Evolutionary conservation across 129 eudicot genomes (phyloP).

Genomic region (Flaveria bidentis): DNA sequence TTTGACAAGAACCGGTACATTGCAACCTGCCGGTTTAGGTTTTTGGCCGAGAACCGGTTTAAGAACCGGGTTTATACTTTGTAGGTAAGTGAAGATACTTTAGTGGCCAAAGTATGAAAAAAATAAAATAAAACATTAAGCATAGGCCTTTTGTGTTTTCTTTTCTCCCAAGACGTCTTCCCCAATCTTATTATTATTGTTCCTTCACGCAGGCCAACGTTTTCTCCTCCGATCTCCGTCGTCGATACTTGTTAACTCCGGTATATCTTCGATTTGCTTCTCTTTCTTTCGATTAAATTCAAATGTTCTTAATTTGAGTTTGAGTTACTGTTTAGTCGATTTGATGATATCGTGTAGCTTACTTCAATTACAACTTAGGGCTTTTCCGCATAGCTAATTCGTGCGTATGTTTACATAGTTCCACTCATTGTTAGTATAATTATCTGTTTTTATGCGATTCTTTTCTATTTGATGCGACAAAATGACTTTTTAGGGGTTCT

Average conservation of each 20-base stretch:
- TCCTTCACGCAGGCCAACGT: slow-evolving; percentile 21
- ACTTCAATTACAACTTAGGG: slow-evolving; percentile 28
- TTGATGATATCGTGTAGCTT: slow-evolving; percentile 12
- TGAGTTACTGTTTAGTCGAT: slow-evolving; percentile 1
- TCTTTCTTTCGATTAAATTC: not conserved
- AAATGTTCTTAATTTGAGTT: not conserved
- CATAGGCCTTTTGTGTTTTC: slow-evolving; percentile 25
- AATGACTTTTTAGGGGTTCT: slow-evolving; percentile 6
- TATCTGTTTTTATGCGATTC: not conserved
- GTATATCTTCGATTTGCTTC: slow-evolving; percentile 8
- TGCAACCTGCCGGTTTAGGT: no score
- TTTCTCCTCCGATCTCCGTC: slow-evolving; percentile 22
- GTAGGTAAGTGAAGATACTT: no score
- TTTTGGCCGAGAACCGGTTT: no score
- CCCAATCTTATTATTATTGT: slow-evolving; percentile 22
- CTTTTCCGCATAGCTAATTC: not conserved
- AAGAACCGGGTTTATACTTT: no score
- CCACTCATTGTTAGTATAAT: not conserved
- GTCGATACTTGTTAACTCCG: slow-evolving; percentile 17
- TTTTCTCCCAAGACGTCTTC: slow-evolving; percentile 35
- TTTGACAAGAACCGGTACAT: no score
- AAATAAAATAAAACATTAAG: no score
- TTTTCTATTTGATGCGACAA: not conserved
- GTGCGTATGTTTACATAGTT: slow-evolving; percentile 3
- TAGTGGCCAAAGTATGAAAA: no score